Conservation (phyloP, 345 rosid species). For the thale cress (Arabidopsis thaliana) region TAIR10.1 NC_003070.9:27699501-27700000, state of each 20-base stretch:
- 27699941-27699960: background rate
- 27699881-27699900: conserved; percentile 18
- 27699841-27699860: background rate
- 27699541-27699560: no score
- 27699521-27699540: no score
- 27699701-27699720: no score
- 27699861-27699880: conserved; percentile 11
- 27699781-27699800: conserved; percentile 9
- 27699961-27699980: conserved; percentile 35
- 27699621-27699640: no score
- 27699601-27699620: no score
- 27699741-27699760: background rate
- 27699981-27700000: conserved; percentile 5
- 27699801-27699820: background rate
- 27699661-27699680: no score
- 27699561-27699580: no score
- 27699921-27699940: background rate
- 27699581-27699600: no score
- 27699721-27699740: no score
- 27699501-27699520: no score
- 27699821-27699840: background rate
- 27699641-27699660: no score
- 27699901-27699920: background rate
- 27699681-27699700: no score
- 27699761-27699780: background rate